Evolutionary conservation across 768 basidiomycete genomes (phyloP).

Genomic region (Floccularia luteovirens): DNA sequence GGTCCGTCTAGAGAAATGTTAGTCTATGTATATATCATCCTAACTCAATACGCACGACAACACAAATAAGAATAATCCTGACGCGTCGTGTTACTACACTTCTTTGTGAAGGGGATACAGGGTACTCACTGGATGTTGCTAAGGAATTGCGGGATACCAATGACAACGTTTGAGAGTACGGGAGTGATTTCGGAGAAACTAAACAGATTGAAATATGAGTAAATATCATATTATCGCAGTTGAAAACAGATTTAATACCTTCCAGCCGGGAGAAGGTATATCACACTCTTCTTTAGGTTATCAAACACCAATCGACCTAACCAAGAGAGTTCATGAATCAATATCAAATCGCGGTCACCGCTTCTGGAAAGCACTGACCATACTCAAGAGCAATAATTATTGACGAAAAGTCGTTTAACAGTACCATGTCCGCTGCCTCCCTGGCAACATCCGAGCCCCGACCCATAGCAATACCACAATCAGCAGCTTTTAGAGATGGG

Average conservation of each 20-base stretch:
- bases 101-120: not conserved
- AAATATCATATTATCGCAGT: not conserved
- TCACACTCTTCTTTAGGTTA: constrained; percentile 50
- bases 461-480: constrained; percentile 59
- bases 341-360: not conserved
- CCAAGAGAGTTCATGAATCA: not conserved
- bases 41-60: constrained; percentile 18
- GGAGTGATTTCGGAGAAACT: constrained; percentile 60
- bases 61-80: constrained; percentile 42
- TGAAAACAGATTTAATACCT: constrained; percentile 20
- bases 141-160: constrained; percentile 26
- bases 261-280: constrained; percentile 44
- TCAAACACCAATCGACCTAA: constrained; percentile 51
- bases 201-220: constrained; percentile 1
- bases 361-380: constrained; percentile 15
- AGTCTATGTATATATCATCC: not conserved
- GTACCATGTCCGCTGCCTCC: constrained; percentile 56
- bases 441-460: constrained; percentile 42
- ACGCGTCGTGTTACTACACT: not conserved
- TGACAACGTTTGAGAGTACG: constrained; percentile 39
- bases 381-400: constrained; percentile 60
- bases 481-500: constrained; percentile 49
- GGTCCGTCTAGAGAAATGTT: constrained; percentile 32
- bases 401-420: constrained; percentile 59
- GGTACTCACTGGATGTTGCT: constrained; percentile 32